Base-by-base conservation (phyloP, 208 protist genomes). In the Acanthamoeba sp. region DNA sequence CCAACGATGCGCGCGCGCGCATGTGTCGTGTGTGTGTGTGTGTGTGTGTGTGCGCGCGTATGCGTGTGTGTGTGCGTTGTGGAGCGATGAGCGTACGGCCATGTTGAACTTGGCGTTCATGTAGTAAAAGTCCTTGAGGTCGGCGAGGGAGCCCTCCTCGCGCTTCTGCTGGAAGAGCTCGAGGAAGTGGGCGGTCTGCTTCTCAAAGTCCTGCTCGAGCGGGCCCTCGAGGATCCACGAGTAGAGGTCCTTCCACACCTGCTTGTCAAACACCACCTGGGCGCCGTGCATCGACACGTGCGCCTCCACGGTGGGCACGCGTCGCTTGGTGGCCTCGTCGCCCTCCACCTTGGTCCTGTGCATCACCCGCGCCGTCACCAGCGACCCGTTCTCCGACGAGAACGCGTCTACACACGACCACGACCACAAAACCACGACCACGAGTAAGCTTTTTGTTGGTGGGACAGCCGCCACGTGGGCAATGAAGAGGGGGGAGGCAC, bases 201-300 rank as follows among this genome's bases (percentile, higher is more conserved):
- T 55, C 36, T 55, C 76, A 52, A 85, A 55, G 40, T 85, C 36
- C n/a, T 27, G n/a, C 32, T 85, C 76, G 36, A 85, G 36, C n/a
- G 76, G 76, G 10, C 76, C 76, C 42, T 85, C 76, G 32, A 85
- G 2, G 76, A 85, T 85, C 36, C 36, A 85, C 40, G 76, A 40
- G 32, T 85, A 52, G n/a, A 85, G 76, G 32, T 85, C 76, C 76
- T 85, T 85, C 76, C 76, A 85, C 6, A 85, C 76, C 32, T 85
- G 76, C 42, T 85, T 85, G 40, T 85, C 76, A 52, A 85, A 85
- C 5, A 85, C 76, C 40, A 85, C 40, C 40, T 85, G 76, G 6
- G 40, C 76, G 76, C 76, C 76, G 42, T 85, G 32, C 38, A 52
- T 45, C n/a, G 40, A 57, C 32, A 45, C 76, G 36, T 55, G 40